Base-by-base conservation (phyloP, 352 stramenopile species). In the Pythium phragmiticola region DNA sequence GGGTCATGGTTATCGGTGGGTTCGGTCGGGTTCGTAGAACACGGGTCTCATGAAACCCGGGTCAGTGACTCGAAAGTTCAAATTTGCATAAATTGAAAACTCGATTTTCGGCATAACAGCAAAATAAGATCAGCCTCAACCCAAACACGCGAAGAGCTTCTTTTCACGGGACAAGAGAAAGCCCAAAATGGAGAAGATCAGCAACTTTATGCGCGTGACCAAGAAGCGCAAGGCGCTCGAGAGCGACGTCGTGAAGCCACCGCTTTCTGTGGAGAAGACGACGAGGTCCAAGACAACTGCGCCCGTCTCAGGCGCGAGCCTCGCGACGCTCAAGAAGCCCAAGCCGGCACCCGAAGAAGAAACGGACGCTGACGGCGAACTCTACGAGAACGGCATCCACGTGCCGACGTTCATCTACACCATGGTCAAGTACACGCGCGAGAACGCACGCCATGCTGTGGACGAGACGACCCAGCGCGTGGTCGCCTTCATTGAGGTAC, bases 161-260 rank as follows among this genome's bases (percentile, higher is more conserved):
- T 19, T 19, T 21, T 21, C 21, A 21, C 0, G 1, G 21, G 21
- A 21, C 21, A 21, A 21, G 21, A 21, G 21, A 21, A 21, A 21
- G 45, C 13, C 33, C 3, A 64, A 50, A 34, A 89, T 88, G 80
- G 65, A 74, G 30, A 88, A 86, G 72, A 88, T 90, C 66, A 87
- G 77, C 39, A 81, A 54, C 65, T 88, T 75, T 45, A 87, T 90
- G 81, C 81, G 78, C 63, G 74, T 81, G 37, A 85, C 78, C n/a
- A 89, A 89, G 74, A 71, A 74, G 66, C 70, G 60, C 63, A 79
- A 70, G 65, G 59, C 66, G 43, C 66, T 55, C 23, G 68, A 69
- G 36, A 73, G 73, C 16, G 72, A 73, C 13, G 65, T 46, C n/a
- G 28, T 45, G 7, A 71, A 71, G 41, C 23, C 58, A 7, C 43